These are phyloP conservation scores for Cruciata laevipes DNA, from an alignment of 257 asterid genomes.

Conservation along the genomic window DNA sequence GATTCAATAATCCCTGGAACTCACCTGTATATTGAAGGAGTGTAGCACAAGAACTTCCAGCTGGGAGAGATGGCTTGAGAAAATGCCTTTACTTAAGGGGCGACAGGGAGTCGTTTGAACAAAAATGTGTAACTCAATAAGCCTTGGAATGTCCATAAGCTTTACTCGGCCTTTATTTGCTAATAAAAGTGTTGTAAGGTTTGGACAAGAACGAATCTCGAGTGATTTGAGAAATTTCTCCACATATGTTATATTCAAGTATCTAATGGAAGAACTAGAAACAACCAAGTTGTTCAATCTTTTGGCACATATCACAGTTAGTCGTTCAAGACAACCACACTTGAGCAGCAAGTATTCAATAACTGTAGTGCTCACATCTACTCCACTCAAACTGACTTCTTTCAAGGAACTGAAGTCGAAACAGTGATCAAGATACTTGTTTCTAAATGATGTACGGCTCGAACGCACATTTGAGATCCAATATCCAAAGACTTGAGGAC, in stretches of 20 bases:
- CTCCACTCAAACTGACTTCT: constrained; percentile 1
- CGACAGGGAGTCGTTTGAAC: neutral
- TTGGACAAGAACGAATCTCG: constrained; percentile 4
- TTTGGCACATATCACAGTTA: neutral
- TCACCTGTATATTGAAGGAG: neutral
- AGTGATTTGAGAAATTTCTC: neutral
- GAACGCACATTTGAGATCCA: neutral
- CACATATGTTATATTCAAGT: neutral
- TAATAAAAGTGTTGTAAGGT: neutral
- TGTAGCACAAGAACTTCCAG: constrained; percentile 3
- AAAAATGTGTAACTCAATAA: neutral
- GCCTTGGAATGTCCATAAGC: neutral
- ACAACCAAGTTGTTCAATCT: neutral
- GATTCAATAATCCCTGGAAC: neutral
- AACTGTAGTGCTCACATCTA: neutral
- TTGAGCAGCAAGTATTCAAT: neutral
- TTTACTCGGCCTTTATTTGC: neutral
- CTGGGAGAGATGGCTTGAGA: neutral
- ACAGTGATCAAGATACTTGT: neutral
- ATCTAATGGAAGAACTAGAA: neutral
- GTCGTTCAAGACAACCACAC: neutral
- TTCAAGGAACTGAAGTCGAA: neutral
- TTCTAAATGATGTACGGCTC: neutral
- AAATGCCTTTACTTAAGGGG: neutral
- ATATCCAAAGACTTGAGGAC: neutral